Base-by-base conservation (phyloP, 768 basidiomycete species). In the Amanita molliuscula region DNA sequence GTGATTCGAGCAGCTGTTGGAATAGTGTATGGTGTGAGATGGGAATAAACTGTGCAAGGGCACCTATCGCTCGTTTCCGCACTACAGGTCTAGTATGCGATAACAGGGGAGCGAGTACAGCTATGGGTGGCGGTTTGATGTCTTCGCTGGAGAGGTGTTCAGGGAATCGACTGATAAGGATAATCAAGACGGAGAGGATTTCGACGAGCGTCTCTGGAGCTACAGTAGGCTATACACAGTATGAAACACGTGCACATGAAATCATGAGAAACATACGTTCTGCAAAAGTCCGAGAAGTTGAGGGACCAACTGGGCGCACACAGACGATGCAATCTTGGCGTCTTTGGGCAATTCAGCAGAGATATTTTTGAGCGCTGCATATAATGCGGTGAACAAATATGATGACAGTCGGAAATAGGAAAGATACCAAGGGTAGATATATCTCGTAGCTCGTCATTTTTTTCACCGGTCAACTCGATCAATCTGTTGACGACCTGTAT, bases 391-490 rank as follows among this genome's bases (percentile, higher is more conserved):
- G 15, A 26, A 29, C 23, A 41, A 36, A 46, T 44, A 54, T 3
- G 53, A 38, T 11, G 21, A n/a, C 18, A 47, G 6, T 2, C 41
- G 9, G 55, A 38, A 29, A 23, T 15, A 37, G 9, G 21, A 38
- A 34, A 20, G 29, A 51, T 45, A 96, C 94, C 95, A 49, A 97
- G 77, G 38, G 85, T 85, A 7, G 94, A 91, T 48, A 99, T 93
- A 69, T 98, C 94, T 52, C 96, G 74, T 47, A 95, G 70, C 57
- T 96, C 93, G 58, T 97, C 94, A 48, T 97, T 92, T 61, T 87
- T 81, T 20, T 86, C 84, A 16, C 80, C 78, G 0, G 89, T 89
- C 58, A 88, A 88, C 46, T 83, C 79, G 55, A 95, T 88, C 44
- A 99, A 75, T 56, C 84, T 86, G 64, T 97, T 91, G 44, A 97